Base-by-base conservation (phyloP, 2,329 filamentous ascomycete species). In the Cladophialophora yegresii region DNA sequence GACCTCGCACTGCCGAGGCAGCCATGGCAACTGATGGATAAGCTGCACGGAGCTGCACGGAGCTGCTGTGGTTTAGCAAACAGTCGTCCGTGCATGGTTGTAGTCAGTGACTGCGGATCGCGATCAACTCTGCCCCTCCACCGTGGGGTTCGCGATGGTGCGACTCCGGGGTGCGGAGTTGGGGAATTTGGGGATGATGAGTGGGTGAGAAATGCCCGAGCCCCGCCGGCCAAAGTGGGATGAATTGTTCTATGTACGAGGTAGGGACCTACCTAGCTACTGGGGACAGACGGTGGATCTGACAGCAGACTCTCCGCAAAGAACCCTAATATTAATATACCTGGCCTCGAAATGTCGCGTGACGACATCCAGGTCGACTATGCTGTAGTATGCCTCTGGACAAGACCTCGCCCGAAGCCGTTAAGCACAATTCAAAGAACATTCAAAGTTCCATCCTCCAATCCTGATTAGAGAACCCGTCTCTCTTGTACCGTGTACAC, bases 1-100 rank as follows among this genome's bases (percentile, higher is more conserved):
- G 50, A 54, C 56, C 49, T 49, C 28, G 50, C 13, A 63, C 36
- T 54, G 56, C 61, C 61, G 61, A 63, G 61, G 61, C 33, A 43
- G 36, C 16, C 6, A n/a, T 43, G 47, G 45, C 55, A 63, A 47
- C 30, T 61, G 58, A 61, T 36, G 50, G 58, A 61, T 36, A 33
- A 45, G 26, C 30, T n/a, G n/a, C n/a, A n/a, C n/a, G n/a, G n/a
- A n/a, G n/a, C n/a, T n/a, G n/a, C n/a, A n/a, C n/a, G n/a, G n/a
- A n/a, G n/a, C n/a, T 2, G 51, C n/a, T 20, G 22, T 30, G n/a
- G 12, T 33, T 20, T 32, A 45, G 47, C 32, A 47, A 10, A 40
- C 43, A 45, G 23, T 9, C n/a, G 53, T 5, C 6, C 32, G 50
- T 33, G 61, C 53, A 53, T 61, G 40, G 51, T 61, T 63, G 28